A percentile compares a stretch with the other conserved stretches of the same genome.
Conservation (phyloP, 768 basidiomycete species). For the Serendipita vermifera region DNA sequence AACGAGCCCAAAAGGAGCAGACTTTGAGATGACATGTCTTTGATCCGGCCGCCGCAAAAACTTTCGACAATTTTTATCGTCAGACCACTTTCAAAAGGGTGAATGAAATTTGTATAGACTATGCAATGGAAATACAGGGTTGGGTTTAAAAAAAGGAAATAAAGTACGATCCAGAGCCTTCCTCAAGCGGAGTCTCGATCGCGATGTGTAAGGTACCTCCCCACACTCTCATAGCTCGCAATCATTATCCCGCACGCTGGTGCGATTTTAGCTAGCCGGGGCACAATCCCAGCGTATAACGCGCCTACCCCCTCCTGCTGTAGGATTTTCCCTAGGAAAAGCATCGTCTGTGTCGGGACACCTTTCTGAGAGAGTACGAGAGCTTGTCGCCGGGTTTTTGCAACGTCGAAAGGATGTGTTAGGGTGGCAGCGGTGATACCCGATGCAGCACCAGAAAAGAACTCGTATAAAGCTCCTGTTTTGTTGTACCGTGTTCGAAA, state of each 20-base stretch:
- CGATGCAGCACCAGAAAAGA: constrained; percentile 79
- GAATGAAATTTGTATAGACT: no score
- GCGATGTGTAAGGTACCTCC: constrained; percentile 16
- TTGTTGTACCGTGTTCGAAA: constrained; percentile 36
- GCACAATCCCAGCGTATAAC: constrained; percentile 71
- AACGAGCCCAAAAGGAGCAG: constrained; percentile 43
- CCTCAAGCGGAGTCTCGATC: no score
- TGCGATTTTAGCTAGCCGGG: constrained; percentile 87
- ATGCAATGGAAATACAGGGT: no score
- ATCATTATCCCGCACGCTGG: constrained; percentile 99
- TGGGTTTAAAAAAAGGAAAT: no score
- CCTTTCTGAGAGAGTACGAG: constrained; percentile 42
- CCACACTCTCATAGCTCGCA: constrained; percentile 67
- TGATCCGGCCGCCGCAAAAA: no score
- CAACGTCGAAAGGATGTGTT: constrained; percentile 91
- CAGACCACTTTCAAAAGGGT: no score
- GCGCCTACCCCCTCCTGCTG: constrained; percentile 66
- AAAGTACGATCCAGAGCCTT: no score
- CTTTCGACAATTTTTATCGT: no score
- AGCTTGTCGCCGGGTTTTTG: constrained; percentile 89
- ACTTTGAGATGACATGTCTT: no score
- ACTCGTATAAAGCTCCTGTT: constrained; percentile 53
- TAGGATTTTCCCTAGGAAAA: constrained; percentile 53
- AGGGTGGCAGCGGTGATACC: constrained; percentile 76
- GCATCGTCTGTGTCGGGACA: constrained; percentile 30